These are phyloP conservation scores for Sugiyamaella pinicola DNA, from an alignment of 1,139 yeast genomes.

Conservation along the genomic window DNA sequence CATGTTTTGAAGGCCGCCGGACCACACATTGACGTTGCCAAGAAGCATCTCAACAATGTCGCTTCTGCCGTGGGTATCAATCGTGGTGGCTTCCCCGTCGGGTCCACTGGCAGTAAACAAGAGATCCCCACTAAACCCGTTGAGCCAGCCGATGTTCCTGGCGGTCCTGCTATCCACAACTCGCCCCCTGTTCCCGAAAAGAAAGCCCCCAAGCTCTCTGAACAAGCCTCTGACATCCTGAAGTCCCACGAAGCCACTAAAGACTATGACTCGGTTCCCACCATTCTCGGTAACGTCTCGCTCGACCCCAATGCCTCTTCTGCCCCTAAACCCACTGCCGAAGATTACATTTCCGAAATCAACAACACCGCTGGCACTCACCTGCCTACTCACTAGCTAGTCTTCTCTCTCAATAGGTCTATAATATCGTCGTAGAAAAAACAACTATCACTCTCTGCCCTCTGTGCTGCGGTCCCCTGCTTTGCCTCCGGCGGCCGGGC, in stretches of 20 bases:
- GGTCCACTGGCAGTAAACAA: conserved; percentile 18
- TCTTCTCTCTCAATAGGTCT: conserved; percentile 4
- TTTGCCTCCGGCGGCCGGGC: conserved; percentile 9
- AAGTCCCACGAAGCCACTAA: conserved; percentile 31
- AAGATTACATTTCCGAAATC: conserved; percentile 14
- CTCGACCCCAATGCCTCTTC: conserved; percentile 31
- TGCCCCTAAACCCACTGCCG: conserved; percentile 9
- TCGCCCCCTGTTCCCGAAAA: conserved; percentile 11
- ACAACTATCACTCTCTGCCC: neutral
- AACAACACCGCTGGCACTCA: conserved; percentile 1
- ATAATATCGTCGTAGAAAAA: conserved; percentile 4
- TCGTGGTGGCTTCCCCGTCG: conserved; percentile 33
- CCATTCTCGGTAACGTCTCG: conserved; percentile 39
- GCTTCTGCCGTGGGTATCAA: conserved; percentile 47
- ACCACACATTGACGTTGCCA: conserved; percentile 45
- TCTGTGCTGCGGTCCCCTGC: neutral
- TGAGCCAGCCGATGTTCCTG: conserved; percentile 25
- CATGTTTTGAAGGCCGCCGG: conserved; percentile 51
- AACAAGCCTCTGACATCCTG: conserved; percentile 23
- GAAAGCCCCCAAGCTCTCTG: conserved; percentile 27
- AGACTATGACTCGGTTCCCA: conserved; percentile 36
- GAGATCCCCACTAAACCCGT: conserved; percentile 16
- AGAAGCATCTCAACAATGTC: conserved; percentile 55
- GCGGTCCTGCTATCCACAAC: conserved; percentile 12
- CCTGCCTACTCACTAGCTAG: neutral